Conservation (phyloP, 2,329 filamentous ascomycete genomes). For the Colletotrichum euphorbiae region DNA sequence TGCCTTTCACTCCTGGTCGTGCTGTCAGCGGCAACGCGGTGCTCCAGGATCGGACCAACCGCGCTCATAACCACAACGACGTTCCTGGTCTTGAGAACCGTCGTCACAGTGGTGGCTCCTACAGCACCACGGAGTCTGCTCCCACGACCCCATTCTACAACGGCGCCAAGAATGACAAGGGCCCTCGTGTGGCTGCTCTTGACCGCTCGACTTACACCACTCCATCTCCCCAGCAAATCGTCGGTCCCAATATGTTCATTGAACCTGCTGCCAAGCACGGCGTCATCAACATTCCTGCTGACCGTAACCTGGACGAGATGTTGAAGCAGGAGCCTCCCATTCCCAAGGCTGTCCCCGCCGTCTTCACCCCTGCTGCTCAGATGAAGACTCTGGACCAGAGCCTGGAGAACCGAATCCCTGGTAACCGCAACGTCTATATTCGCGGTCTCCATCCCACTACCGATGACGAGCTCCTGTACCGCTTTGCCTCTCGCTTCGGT, state of each 20-base stretch:
- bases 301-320: constrained; percentile 71
- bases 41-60: constrained; percentile 60
- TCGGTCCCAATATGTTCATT: constrained; percentile 54
- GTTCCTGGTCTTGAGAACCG: constrained; percentile 74
- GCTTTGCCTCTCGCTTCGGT: constrained; percentile 89
- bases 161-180: constrained; percentile 68
- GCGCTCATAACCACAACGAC: constrained; percentile 61
- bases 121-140: constrained; percentile 75
- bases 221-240: constrained; percentile 72
- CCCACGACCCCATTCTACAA: constrained; percentile 75
- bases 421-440: constrained; percentile 98
- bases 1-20: constrained; percentile 67
- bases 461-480: constrained; percentile 87
- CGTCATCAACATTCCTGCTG: constrained; percentile 50
- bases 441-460: constrained; percentile 95
- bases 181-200: constrained; percentile 67
- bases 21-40: constrained; percentile 46
- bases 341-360: constrained; percentile 88
- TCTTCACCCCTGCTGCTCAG: constrained; percentile 85
- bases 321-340: constrained; percentile 83
- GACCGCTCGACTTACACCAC: constrained; percentile 76
- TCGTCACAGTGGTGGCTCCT: constrained; percentile 64
- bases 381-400: constrained; percentile 94
- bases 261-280: constrained; percentile 56
- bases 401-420: constrained; percentile 88